Base-by-base conservation (phyloP, 2,329 filamentous ascomycete species). In the Pseudopithomyces maydicus region DNA sequence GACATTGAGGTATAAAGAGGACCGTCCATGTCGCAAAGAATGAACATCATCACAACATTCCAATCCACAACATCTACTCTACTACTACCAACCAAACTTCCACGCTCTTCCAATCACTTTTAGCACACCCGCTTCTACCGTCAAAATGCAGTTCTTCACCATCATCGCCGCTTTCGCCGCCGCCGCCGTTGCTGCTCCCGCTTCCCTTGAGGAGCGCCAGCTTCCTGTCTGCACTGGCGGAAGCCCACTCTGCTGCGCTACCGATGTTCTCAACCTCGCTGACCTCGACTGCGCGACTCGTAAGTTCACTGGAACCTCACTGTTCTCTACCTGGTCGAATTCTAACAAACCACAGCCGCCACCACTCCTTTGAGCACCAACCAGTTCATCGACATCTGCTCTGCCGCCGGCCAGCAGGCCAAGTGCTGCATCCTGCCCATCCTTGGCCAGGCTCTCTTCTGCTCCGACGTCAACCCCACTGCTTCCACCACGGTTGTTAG, bases 361-460 rank as follows among this genome's bases (percentile, higher is more conserved):
- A 58, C 55, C 46, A 69, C 63, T 4, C 81, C 82, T 14, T 65
- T 66, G 36, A 67, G 70, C 59, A 74, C 77, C 50, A 71, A 74
- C 20, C 67, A 77, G 56, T 84, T 86, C 72, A 72, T 76, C 57
- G 70, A 74, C 20, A 72, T 80, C 61, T 85, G 83, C 66, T 52
- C 82, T 2, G 76, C 64, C 5, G 76, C 78, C 5, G 83, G 83
- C 50, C 83, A 85, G 74, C 80, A 80, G 58, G 83, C 83, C 55
- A 82, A 82, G 64, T 87, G 85, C 80, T 87, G 85, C 62, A 71
- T 81, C 12, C 62, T 87, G 17, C 84, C 84, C 7, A 78, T 86
- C 63, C 68, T 77, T 49, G 75, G 68, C 47, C 76, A 77, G 69
- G 75, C 70, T 6, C 67, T 78, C 50, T 57, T 78, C 65, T 78